Base-by-base conservation (phyloP, 2,329 filamentous ascomycete genomes). In the Chaetomium olivaceum region DNA sequence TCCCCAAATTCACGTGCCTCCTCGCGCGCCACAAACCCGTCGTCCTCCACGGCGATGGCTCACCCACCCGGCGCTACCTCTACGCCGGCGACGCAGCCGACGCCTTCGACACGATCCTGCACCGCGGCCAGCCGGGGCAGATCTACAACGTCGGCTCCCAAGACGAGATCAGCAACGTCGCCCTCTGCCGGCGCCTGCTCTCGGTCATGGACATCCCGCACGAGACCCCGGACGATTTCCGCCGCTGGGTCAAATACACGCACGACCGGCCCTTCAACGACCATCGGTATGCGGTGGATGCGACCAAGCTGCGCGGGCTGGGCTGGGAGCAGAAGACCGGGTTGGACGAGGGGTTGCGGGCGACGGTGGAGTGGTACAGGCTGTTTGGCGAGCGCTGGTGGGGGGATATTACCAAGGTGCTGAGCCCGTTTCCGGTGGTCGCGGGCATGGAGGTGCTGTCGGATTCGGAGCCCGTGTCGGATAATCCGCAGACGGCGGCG, bases 121-220 rank as follows among this genome's bases (percentile, higher is more conserved):
- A 95, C 82, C 88, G 87, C 72, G 91, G 91, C 23, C 79, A 83
- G 58, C 81, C 91, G 39, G 91, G 91, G 1, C 89, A 93, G 73
- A 86, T 91, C 67, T 95, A 95, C 82, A 95, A 95, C 70, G 89
- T 95, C 11, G 89, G 89, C 54, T 93, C 91, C 0, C 84, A 85
- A 67, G 89, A 93, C 74, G 91, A 93, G 75, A 85, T 93, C 56
- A 91, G 89, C 69, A 93, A 93, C 74, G 79, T 90, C 21, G 82
- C 88, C 2, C 81, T 94, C 6, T 91, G 90, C 77, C 78, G 80
- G 66, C 85, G 83, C 75, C 80, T 94, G 21, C 81, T 93, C 29
- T 80, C 81, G 36, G 81, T 88, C 64, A 87, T 92, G 74, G 82
- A 81, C 23, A 82, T 90, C 65, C 29, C 9, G 33, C 33, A 36